Conservation (phyloP, 2,329 filamentous ascomycete genomes). For the Colletotrichum chrysophilum region DNA sequence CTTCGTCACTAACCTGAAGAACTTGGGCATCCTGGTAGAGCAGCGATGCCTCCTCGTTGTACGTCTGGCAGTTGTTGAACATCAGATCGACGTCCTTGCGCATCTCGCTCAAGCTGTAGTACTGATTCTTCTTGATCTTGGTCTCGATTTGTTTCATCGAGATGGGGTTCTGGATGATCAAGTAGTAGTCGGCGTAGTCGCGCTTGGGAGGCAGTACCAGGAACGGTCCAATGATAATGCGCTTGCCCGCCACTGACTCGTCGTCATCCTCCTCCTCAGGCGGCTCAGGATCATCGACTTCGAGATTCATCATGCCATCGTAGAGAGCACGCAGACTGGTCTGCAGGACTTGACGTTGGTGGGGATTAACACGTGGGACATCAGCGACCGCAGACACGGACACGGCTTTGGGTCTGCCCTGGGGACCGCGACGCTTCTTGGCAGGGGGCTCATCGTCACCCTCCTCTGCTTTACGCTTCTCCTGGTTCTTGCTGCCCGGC, state of each 20-base stretch:
- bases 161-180: slow-evolving; percentile 90
- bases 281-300: slow-evolving; percentile 74
- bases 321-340: slow-evolving; percentile 78
- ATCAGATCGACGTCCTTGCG: slow-evolving; percentile 82
- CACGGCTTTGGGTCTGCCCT: slow-evolving; percentile 66
- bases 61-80: slow-evolving; percentile 90
- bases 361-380: slow-evolving; percentile 59
- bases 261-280: slow-evolving; percentile 61
- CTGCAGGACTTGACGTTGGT: slow-evolving; percentile 80
- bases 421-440: slow-evolving; percentile 78
- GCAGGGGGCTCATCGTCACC: slow-evolving; percentile 78
- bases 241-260: slow-evolving; percentile 65
- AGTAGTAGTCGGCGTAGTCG: slow-evolving; percentile 93
- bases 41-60: slow-evolving; percentile 94
- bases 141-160: slow-evolving; percentile 95
- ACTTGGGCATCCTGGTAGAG: slow-evolving; percentile 91
- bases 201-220: slow-evolving; percentile 88
- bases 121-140: slow-evolving; percentile 96
- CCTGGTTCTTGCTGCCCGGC: slow-evolving; percentile 67
- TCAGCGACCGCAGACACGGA: slow-evolving; percentile 30
- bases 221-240: slow-evolving; percentile 92
- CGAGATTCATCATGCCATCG: slow-evolving; percentile 81
- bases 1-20: slow-evolving; percentile 73
- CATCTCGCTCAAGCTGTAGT: slow-evolving; percentile 81
- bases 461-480: slow-evolving; percentile 89